These are phyloP conservation scores for Penicillium polonicum DNA, from an alignment of 2,329 filamentous ascomycete species.

Conservation along the genomic window DNA sequence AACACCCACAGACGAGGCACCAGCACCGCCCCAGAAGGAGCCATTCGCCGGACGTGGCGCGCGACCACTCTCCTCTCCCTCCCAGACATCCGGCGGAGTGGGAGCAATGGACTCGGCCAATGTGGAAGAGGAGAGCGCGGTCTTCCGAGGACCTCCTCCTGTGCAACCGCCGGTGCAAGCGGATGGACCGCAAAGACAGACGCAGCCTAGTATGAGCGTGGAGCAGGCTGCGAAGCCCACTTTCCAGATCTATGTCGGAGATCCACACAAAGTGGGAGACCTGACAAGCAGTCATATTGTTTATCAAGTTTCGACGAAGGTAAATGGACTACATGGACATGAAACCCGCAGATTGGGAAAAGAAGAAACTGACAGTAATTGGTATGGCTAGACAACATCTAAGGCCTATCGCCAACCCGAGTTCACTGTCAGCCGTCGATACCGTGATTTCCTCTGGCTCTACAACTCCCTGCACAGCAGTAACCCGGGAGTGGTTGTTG, in stretches of 20 bases:
- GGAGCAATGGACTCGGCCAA: constrained; percentile 65
- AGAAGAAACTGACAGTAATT: neutral
- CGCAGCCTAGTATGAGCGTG: constrained; percentile 78
- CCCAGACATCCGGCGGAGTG: constrained; percentile 50
- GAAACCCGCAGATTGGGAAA: neutral
- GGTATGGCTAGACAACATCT: constrained; percentile 70
- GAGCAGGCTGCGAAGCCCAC: constrained; percentile 91
- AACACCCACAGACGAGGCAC: constrained; percentile 52
- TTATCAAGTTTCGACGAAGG: constrained; percentile 91
- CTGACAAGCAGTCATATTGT: constrained; percentile 96
- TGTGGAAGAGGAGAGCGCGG: constrained; percentile 67
- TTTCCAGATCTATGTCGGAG: constrained; percentile 88
- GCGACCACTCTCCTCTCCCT: constrained; percentile 40
- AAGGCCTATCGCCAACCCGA: constrained; percentile 92
- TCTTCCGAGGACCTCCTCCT: constrained; percentile 62
- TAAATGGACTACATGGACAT: constrained; percentile 41
- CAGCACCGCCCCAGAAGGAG: constrained; percentile 62
- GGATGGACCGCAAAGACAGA: constrained; percentile 51
- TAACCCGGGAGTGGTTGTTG: constrained; percentile 91
- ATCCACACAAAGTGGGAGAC: constrained; percentile 97
- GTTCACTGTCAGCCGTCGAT: constrained; percentile 89
- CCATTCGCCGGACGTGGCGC: constrained; percentile 39
- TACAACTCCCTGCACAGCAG: constrained; percentile 93
- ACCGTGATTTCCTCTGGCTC: constrained; percentile 96
- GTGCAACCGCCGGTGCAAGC: constrained; percentile 52